A percentile compares a stretch with the other conserved stretches of the same genome.
Conservation (phyloP, 495 filamentous ascomycete species). For the Lindgomyces ingoldianus region DNA sequence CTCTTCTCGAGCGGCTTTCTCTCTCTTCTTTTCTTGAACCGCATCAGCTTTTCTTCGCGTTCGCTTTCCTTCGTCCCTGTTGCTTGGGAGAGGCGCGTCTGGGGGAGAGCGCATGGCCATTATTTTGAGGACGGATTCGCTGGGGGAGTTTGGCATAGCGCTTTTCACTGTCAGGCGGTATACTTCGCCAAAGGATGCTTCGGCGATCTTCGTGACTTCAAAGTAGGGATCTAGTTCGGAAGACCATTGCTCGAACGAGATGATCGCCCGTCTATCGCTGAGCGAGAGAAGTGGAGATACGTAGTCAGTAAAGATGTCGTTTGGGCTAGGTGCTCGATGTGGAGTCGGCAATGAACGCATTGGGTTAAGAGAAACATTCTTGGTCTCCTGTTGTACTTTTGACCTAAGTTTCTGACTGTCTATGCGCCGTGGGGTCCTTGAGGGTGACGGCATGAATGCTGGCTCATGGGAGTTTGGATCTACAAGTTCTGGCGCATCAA, state of each 20-base stretch:
- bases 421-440: neutral
- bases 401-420: neutral
- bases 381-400: neutral
- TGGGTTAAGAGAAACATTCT: neutral
- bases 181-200: constrained; percentile 69
- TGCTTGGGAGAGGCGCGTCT: constrained; percentile 24
- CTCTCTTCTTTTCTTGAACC: constrained; percentile 42
- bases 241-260: constrained; percentile 49
- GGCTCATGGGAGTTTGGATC: neutral
- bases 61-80: neutral
- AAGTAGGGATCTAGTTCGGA: constrained; percentile 53
- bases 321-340: neutral
- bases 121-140: constrained; percentile 50
- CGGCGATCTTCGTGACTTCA: constrained; percentile 63
- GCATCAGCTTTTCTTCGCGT: constrained; percentile 3
- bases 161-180: constrained; percentile 58
- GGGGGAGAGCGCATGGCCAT: constrained; percentile 46
- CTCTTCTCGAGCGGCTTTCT: constrained; percentile 11
- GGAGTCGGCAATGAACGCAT: constrained; percentile 9
- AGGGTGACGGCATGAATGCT: neutral
- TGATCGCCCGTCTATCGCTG: constrained; percentile 18
- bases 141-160: constrained; percentile 41
- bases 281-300: constrained; percentile 25
- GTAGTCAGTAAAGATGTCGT: constrained; percentile 20
- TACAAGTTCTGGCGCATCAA: neutral